phyloP scores from a whole-genome alignment of 2,329 filamentous ascomycete species.

The Xylaria sp. region DNA sequence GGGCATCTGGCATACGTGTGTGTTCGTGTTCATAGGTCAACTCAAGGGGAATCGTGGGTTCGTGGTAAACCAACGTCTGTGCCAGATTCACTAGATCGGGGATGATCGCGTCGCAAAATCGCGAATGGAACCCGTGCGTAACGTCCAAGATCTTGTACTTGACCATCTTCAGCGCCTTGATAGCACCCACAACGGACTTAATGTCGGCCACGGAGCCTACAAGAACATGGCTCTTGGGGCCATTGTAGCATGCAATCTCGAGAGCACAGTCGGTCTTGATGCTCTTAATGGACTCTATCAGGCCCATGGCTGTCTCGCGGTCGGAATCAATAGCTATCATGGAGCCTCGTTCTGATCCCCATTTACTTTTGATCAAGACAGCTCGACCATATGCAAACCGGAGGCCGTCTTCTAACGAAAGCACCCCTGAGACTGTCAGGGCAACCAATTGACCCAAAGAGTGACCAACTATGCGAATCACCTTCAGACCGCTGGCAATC shows the following conservation, averaged over 20 bases:
- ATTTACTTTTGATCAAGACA: conserved; percentile 27
- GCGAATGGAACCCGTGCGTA: conserved; percentile 44
- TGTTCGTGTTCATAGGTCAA: neutral
- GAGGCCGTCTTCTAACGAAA: conserved; percentile 33
- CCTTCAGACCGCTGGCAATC: conserved; percentile 34
- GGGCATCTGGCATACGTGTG: neutral
- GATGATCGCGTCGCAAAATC: conserved; percentile 34
- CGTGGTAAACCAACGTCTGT: neutral
- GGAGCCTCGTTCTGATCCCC: conserved; percentile 34
- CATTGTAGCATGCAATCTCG: conserved; percentile 43
- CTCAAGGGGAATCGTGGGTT: neutral
- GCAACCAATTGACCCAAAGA: conserved; percentile 40
- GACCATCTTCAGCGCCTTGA: neutral
- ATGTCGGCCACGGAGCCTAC: conserved; percentile 34
- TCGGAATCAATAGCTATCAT: conserved; percentile 38
- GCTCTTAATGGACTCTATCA: neutral
- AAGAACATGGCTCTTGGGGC: conserved; percentile 37
- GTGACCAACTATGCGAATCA: conserved; percentile 35
- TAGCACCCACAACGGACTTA: conserved; percentile 20
- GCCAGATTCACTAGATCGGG: conserved; percentile 17
- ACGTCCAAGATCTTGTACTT: conserved; percentile 37
- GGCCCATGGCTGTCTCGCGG: neutral
- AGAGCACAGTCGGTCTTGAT: conserved; percentile 4
- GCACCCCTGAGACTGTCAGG: conserved; percentile 32
- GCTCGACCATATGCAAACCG: conserved; percentile 30